Base-by-base conservation (phyloP, 139 green algal species). In the Chlamydomonas eustigma region DNA sequence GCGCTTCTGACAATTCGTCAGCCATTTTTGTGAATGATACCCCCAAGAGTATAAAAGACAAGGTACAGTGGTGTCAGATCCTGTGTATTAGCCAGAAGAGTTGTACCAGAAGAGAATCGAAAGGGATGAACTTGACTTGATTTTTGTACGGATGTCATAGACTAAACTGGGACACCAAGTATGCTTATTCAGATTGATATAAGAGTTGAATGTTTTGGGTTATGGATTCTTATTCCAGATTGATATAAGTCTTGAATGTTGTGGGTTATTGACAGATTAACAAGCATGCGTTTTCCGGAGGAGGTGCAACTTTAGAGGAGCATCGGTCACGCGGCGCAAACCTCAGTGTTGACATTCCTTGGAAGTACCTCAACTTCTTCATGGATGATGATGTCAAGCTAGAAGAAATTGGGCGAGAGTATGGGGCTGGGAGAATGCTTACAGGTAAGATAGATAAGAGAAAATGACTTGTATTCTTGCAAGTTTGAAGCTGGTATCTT, bases 301-400 rank as follows among this genome's bases (percentile, higher is more conserved):
- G 96, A 52, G 78, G 91, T 25, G 85, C 78, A 0, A 98, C 92
- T 1, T 65, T 94, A 3, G 93, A 98, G 88, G 92, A 98, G 84
- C 96, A 99, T 81, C 75, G 88, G 5, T 74, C 67, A 1, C 85
- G 88, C 3, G 93, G 95, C 25, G 96, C 90, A 37, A 96, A 99
- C 85, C 82, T 99, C 76, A 90, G 94, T 8, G 92, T 98, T 50
- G 95, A 99, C 74, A 89, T 98, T 58, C 79, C 91, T 30, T 97
- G 87, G 82, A 97, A 98, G 88, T 99, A 94, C 80, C 90, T 99
- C 50, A 94, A 94, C 76, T 99, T 98, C 79, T 98, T 98, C 88
- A 52, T 98, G 78, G 93, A 98, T 51, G 95, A 98, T 81, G 94
- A 98, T 66, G 85, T 74, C 0, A 70, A 88, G 78, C 88, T 98